Evolutionary conservation across 257 asterid species (phyloP), one percentile per base, ranked within the genome.

Genomic region (Capsicum pubescens): DNA sequence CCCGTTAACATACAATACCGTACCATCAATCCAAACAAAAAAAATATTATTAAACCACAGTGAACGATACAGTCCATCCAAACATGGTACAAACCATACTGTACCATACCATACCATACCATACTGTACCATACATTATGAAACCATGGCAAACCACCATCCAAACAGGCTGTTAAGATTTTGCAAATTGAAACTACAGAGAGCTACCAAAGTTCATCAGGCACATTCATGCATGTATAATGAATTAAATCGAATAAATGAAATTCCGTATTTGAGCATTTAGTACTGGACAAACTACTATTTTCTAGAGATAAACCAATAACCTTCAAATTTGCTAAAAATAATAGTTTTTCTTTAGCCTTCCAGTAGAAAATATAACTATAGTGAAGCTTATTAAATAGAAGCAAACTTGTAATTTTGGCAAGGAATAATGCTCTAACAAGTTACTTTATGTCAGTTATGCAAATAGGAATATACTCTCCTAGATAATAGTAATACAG

Each of bases 301-400:
- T 8, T 76, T 21, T 76, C 81, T 6, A 76, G 46, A 76, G 63
- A 76, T 26, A 35, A 68, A 50, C 52, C 14, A 76, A 76, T 52
- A 13, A 26, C 63, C 26, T 48, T 26, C 48, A 26, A 52, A 55
- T 56, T 76, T 52, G 61, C 81, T 12, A 26, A 76, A 71, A 13
- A 8, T 7, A 52, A 13, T 15, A 16, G 76, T 26, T 19, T n/a
- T 21, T 63, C 39, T 21, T 9, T 63, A 63, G 69, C 39, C 69
- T 39, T 63, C 39, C 69, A 70, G 16, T 36, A 70, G 17, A 39
- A 39, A 39, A 39, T n/a, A 39, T 15, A 68, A 68, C 21, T 16
- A 9, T n/a, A 71, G 16, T 71, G 57, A 70, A 70, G 57, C 79
- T 71, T 44, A 17, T 71, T 71, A 17, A 71, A 44, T 71, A 71